These are phyloP conservation scores for Globisporangium solare DNA, from an alignment of 352 stramenopile genomes.

Conservation along the genomic window DNA sequence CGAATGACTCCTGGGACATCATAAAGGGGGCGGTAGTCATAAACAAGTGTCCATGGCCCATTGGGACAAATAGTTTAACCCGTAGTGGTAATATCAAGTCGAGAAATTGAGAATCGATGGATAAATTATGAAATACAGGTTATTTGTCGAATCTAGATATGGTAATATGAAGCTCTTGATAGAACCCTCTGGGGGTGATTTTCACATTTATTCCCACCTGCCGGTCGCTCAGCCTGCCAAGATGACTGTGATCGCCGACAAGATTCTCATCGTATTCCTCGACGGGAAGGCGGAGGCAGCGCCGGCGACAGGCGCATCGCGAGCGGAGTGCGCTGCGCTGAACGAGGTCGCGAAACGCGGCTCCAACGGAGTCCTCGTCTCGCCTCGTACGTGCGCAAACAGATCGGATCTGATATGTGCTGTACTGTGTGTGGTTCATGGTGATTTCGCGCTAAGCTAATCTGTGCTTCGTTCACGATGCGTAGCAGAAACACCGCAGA, in stretches of 20 bases:
- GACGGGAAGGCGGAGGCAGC: slow-evolving; percentile 17
- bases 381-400: slow-evolving; percentile 23
- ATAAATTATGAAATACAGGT: no score
- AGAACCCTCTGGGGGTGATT: no score
- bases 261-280: slow-evolving; percentile 51
- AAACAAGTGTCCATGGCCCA: no score
- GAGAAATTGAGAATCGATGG: no score
- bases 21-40: no score
- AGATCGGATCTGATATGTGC: neutral
- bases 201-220: no score
- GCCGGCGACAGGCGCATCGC: neutral
- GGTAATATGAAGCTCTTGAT: no score
- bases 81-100: no score
- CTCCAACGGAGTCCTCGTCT: slow-evolving; percentile 49
- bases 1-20: no score
- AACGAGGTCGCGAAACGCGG: slow-evolving; percentile 42
- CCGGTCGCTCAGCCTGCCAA: no score
- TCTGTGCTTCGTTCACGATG: neutral
- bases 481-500: slow-evolving; percentile 2
- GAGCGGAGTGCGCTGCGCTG: slow-evolving; percentile 14
- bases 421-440: neutral
- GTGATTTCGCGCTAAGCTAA: neutral
- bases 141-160: no score
- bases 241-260: slow-evolving; percentile 42
- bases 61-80: no score